Evolutionary conservation across 306 rosid species (phyloP), one percentile per base, ranked within the genome.

Genomic region (Castanea mollissima): DNA sequence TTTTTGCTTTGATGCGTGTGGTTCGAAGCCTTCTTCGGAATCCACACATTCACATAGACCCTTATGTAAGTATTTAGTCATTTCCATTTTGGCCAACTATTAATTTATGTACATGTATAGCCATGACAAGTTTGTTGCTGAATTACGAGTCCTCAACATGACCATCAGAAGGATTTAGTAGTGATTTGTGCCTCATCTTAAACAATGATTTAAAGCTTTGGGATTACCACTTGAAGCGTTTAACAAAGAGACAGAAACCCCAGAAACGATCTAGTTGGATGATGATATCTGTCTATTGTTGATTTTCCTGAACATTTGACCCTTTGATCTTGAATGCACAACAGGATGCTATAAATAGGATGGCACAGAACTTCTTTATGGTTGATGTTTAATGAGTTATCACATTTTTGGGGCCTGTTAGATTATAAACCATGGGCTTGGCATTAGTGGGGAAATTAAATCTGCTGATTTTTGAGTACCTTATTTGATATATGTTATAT

Each of bases 1-100:
- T 92, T 68, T 86, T 91, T 90, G 90, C 97, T 72, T 83, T 89
- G 87, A 92, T 94, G 97, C 92, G 90, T 35, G 85, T 94, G 80
- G 89, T 87, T 35, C 79, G 89, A 81, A 89, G 97, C 85, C 93
- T 92, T 83, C 78, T 91, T 78, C 97, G 81, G 81, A 94, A 94
- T 88, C 92, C 90, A 67, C 92, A 88, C 82, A 80, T 94, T 74
- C 97, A 94, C 76, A 73, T 90, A 71, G 95, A 92, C 82, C 99
- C 88, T 86, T 94, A 92, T 87, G 99, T 94, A 84, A 90, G 97
- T 85, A 67, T 73, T 77, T 46, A 51, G 34, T 71, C 82, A 56
- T 38, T 67, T 19, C 20, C 14, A 18, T 60, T 67, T 19, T 21
- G 72, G 27, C 23, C 7, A 34, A 54, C 57, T 72, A 54, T 69